Base-by-base conservation (phyloP, 164 flowering plant species). In the Nymphaea colorata region DNA sequence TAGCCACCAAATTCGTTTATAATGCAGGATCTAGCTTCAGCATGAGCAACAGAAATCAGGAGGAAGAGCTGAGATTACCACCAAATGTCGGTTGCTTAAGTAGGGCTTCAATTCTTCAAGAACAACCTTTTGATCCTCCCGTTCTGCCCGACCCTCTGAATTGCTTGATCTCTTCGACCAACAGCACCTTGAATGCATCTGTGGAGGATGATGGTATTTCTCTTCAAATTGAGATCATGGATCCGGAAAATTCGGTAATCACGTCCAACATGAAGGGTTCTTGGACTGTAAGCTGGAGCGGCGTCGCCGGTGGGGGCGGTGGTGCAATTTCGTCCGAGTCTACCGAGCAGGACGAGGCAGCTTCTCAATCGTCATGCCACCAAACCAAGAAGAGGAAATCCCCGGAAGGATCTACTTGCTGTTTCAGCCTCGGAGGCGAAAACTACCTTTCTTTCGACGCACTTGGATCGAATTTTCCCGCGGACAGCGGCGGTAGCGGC, bases 131-230 rank as follows among this genome's bases (percentile, higher is more conserved):
- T 51, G 15, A 5, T 51, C 57, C 14, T 51, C 12, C 57, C 8
- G 57, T 51, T 10, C 14, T 15, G 57, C 66, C 83, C 12, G 94
- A 83, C 66, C 79, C 96, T 3, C 79, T 85, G 2, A 86, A 86
- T 17, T 86, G 88, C 75, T 72, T 89, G 74, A 70, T 86, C 0
- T 87, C 89, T 3, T 80, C 75, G 1, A 76, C 87, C 6, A 86
- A 83, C 64, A 87, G 86, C 82, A 79, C 79, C 76, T 77, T 85
- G 0, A 85, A 81, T 16, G 42, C 64, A 17, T 82, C 87, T 0
- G 77, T 63, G 10, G 87, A 85, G 61, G 91, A 88, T 51, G 91
- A 83, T 70, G 90, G 79, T 41, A 81, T 90, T 64, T 86, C 96
- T 4, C n/a, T 17, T 8, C 36, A 61, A 61, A 17, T 61, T 61